Conservation (phyloP, 1,284 basidiomycete genomes). For the Flammula alnicola region DNA sequence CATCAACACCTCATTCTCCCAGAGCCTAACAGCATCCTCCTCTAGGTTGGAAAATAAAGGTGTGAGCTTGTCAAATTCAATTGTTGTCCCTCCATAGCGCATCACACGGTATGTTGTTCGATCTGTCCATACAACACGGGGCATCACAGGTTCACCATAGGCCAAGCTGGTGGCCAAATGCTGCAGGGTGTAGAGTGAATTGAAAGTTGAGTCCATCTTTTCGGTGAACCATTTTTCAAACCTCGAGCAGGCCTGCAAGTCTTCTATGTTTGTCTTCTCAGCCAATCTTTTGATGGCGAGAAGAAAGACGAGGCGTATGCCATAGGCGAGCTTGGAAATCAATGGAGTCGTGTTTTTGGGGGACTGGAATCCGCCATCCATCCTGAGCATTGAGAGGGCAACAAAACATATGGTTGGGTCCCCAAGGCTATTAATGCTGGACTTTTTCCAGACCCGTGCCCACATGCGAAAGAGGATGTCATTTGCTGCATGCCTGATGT, state of each 20-base stretch:
- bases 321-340: conserved; percentile 28
- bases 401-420: conserved; percentile 30
- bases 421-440: conserved; percentile 3
- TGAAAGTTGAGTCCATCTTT: conserved; percentile 28
- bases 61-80: conserved; percentile 17
- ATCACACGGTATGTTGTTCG: conserved; percentile 10
- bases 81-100: conserved; percentile 22
- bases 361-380: conserved; percentile 22
- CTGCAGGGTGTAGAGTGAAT: conserved; percentile 22
- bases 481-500: too few species aligned
- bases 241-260: background rate
- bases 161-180: conserved; percentile 27
- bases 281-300: background rate
- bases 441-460: background rate
- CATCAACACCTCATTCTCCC: conserved; percentile 26
- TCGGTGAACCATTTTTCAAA: conserved; percentile 24
- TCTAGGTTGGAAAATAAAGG: conserved; percentile 22
- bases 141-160: conserved; percentile 15
- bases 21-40: background rate
- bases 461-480: background rate
- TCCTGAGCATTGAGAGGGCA: conserved; percentile 18
- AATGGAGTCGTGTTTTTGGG: conserved; percentile 22
- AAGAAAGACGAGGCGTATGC: conserved; percentile 23
- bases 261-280: too few species aligned
- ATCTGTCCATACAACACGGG: conserved; percentile 32